phyloP scores from a whole-genome alignment of 2,329 filamentous ascomycete species.

The Rhynchosporium agropyri region DNA sequence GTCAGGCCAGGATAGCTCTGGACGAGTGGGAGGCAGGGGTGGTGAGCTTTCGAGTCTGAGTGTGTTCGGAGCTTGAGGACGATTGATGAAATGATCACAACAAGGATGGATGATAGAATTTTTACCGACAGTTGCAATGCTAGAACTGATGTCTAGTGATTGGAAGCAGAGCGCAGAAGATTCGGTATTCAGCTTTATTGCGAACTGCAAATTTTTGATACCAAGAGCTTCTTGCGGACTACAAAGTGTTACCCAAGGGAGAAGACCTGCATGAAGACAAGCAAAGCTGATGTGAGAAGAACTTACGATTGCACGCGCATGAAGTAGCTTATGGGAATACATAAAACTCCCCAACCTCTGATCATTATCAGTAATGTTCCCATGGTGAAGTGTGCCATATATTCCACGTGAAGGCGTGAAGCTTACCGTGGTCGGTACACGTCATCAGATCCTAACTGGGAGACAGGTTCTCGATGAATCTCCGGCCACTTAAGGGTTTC shows the following conservation, averaged over 20 bases:
- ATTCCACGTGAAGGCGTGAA: not conserved
- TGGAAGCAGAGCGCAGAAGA: not conserved
- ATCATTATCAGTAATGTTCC: not conserved
- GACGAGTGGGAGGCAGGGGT: not conserved
- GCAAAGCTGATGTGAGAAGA: slow-evolving; percentile 13
- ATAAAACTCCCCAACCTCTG: slow-evolving; percentile 39
- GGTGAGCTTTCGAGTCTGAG: not conserved
- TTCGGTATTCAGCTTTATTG: not conserved
- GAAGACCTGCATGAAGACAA: not conserved
- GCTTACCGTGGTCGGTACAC: slow-evolving; percentile 6
- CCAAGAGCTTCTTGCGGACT: slow-evolving; percentile 26
- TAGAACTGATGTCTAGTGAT: slow-evolving; percentile 20
- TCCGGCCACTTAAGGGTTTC: slow-evolving; percentile 1
- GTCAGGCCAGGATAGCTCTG: not conserved
- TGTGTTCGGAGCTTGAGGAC: not conserved
- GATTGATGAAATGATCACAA: not conserved
- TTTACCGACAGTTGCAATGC: not conserved
- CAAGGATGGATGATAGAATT: slow-evolving; percentile 18
- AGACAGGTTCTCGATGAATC: not conserved
- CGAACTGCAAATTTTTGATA: not conserved
- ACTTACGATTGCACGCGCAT: slow-evolving; percentile 27
- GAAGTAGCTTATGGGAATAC: slow-evolving; percentile 33
- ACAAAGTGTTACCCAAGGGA: slow-evolving; percentile 6
- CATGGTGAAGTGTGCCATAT: not conserved
- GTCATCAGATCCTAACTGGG: not conserved